Evolutionary conservation across 1,139 yeast genomes (phyloP).

Genomic region (Citeromyces hawaiiensis): DNA sequence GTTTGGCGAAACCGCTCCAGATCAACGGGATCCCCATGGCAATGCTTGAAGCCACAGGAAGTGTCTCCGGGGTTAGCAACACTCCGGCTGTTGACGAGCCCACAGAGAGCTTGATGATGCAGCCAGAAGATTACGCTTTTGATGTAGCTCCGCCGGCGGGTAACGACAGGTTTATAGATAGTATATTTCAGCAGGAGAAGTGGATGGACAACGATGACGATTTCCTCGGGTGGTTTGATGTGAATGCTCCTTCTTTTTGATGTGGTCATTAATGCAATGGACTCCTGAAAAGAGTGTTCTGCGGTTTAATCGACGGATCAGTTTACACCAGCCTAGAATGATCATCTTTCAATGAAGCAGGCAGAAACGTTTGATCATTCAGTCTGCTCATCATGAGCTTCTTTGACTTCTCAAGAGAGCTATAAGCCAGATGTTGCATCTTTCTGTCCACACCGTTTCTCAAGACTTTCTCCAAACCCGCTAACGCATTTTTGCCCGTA

Average conservation of each 20-base stretch:
- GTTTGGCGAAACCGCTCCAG: conserved; percentile 40
- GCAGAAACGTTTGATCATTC: no score
- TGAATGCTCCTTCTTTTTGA: conserved; percentile 39
- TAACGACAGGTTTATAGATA: conserved; percentile 28
- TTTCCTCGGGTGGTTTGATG: conserved; percentile 92
- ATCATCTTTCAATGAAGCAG: no score
- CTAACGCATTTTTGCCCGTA: no score
- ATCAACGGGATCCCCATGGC: conserved; percentile 74
- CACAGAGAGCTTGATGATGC: background rate
- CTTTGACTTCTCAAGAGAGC: no score
- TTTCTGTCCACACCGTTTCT: no score
- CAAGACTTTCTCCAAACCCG: no score
- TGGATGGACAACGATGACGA: conserved; percentile 85
- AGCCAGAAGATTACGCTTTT: background rate
- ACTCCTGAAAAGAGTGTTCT: background rate
- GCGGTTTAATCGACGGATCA: no score
- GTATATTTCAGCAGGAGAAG: conserved; percentile 61
- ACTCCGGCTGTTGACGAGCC: background rate
- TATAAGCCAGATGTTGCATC: no score
- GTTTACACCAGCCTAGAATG: no score
- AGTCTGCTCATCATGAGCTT: no score
- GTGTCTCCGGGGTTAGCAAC: conserved; percentile 20
- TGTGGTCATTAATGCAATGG: no score
- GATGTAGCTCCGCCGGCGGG: background rate
- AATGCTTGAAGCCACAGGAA: conserved; percentile 73